phyloP scores from a whole-genome alignment of 2,329 filamentous ascomycete species.

The Fusarium sp. region DNA sequence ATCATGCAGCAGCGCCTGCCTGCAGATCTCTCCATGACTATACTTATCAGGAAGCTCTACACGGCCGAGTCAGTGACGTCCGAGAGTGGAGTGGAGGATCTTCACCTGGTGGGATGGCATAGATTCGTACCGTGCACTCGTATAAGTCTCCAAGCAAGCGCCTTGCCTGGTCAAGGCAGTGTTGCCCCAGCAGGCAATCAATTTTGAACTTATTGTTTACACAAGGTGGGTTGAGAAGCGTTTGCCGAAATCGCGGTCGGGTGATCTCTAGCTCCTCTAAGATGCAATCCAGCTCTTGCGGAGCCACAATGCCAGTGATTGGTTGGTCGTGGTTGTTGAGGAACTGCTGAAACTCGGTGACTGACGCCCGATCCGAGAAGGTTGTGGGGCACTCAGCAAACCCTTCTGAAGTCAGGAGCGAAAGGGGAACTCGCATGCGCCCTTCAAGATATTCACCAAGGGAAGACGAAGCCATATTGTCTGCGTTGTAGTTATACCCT shows the following conservation, averaged over 20 bases:
- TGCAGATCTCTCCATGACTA: constrained; percentile 12
- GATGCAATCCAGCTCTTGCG: background rate
- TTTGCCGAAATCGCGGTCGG: background rate
- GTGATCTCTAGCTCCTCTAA: background rate
- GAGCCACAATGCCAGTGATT: constrained; percentile 19
- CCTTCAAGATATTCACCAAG: constrained; percentile 12
- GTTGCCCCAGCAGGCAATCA: constrained; percentile 3
- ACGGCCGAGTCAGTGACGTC: background rate
- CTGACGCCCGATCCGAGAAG: constrained; percentile 2
- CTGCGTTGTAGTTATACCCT: background rate
- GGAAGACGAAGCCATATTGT: background rate
- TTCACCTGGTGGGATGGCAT: constrained; percentile 8
- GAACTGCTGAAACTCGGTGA: constrained; percentile 9
- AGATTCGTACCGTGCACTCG: constrained; percentile 6
- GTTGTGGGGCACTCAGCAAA: constrained; percentile 10
- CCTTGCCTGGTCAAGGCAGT: constrained; percentile 3
- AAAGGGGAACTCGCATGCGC: constrained; percentile 3
- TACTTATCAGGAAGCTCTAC: background rate
- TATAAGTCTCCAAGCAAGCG: background rate
- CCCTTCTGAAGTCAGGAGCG: constrained; percentile 16
- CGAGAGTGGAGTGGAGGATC: background rate
- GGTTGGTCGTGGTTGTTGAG: background rate
- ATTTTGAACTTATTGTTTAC: background rate
- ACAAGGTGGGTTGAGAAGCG: background rate
- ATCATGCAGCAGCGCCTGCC: background rate